Percentiles rank a stretch among this genome's conserved stretches.
Conservation (phyloP, 2,329 filamentous ascomycete species). For the Fusarium sp. region DNA sequence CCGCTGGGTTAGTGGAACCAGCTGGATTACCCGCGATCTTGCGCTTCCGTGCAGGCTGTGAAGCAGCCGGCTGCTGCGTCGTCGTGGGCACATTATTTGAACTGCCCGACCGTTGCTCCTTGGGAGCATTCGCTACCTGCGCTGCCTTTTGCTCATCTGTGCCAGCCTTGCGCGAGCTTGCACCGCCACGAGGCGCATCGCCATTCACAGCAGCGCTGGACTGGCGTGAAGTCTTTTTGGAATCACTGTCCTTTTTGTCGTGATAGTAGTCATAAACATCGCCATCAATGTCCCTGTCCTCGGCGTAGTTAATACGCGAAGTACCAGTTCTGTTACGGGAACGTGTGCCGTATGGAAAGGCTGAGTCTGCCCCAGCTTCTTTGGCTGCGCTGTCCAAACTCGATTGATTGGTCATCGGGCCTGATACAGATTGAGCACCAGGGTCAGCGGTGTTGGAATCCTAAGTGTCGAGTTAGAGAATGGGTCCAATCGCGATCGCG, state of each 20-base stretch:
- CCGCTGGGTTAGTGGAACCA: constrained; percentile 34
- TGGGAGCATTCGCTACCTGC: constrained; percentile 48
- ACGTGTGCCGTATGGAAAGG: constrained; percentile 87
- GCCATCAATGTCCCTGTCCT: constrained; percentile 88
- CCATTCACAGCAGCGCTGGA: constrained; percentile 50
- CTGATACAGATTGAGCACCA: constrained; percentile 45
- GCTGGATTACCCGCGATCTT: constrained; percentile 68
- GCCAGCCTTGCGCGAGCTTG: constrained; percentile 53
- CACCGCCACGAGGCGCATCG: constrained; percentile 45
- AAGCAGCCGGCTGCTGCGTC: constrained; percentile 59
- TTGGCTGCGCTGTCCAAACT: constrained; percentile 57
- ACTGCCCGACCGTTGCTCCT: constrained; percentile 44
- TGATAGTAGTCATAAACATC: constrained; percentile 78
- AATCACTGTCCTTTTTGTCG: constrained; percentile 63
- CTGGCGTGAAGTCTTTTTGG: constrained; percentile 64
- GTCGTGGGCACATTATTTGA: constrained; percentile 45
- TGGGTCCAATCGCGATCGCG: constrained; percentile 32
- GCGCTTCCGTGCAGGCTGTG: constrained; percentile 77
- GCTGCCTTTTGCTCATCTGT: constrained; percentile 51
- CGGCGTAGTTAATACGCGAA: constrained; percentile 91
- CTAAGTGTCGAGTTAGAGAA: constrained; percentile 41
- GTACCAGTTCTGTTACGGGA: constrained; percentile 86
- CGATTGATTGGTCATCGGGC: constrained; percentile 58
- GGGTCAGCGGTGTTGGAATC: constrained; percentile 47
- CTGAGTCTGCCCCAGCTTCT: constrained; percentile 59